Evolutionary conservation across 345 rosid species (phyloP), one percentile per base, ranked within the genome.

Genomic region (Fremontodendron californicum): DNA sequence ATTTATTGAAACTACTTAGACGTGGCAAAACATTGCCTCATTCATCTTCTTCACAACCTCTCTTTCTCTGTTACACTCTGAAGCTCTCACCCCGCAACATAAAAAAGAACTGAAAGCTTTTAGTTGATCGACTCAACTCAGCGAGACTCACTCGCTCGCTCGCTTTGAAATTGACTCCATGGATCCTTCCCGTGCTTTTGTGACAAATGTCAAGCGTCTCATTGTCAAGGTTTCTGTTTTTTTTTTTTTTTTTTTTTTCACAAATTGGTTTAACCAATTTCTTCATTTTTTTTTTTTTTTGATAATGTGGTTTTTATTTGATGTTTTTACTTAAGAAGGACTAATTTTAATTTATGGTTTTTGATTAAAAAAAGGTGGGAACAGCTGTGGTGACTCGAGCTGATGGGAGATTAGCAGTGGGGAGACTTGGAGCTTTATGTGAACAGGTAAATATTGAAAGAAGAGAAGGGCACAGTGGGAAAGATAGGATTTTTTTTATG

Each of bases 371-470:
- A 13, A 37, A 89, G 92, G 90, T 89, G 48, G 90, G 92, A 75
- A 89, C 90, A 11, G 92, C 92, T 65, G 90, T 89, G 74, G 92
- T 87, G 62, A 89, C 92, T 57, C 82, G 92, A 68, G 27, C 39
- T 58, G 90, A 89, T 73, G 90, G 90, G 15, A 85, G 92, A 78
- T 79, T 89, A 71, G 92, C 90, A 1, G 80, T 86, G 75, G 92
- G 90, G 2, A 89, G 86, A 61, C 68, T 89, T 21, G 92, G 90
- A 63, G 86, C 89, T 15, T 84, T 89, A 69, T 87, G 87, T 75
- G 92, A 89, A 76, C 92, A 88, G 88, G 92, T 88, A 29, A 27
- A 58, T 37, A 9, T 65, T n/a, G 18, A 40, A 42, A 23, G 33
- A 70, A 67, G 1, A 16, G 9, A 40, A 46, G 57, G 23, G 27